These are phyloP conservation scores for Rhododendron henanense DNA, from an alignment of 148 eudicot genomes.

Conservation along the genomic window DNA sequence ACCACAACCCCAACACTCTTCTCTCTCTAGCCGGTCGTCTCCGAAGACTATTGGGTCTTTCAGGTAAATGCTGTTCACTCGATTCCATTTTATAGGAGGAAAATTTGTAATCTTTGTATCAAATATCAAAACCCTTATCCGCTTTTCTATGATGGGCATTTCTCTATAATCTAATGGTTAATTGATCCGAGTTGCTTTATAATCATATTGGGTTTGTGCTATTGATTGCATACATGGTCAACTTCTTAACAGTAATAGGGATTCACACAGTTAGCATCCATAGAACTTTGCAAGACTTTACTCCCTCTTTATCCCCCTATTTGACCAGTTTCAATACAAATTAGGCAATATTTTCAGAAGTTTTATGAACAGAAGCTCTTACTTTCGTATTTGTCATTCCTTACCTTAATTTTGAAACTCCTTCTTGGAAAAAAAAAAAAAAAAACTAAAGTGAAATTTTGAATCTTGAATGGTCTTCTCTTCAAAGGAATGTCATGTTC, in stretches of 20 bases:
- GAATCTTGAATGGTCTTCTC: neutral
- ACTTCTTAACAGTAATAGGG: neutral
- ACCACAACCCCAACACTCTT: neutral
- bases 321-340: neutral
- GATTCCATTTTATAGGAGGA: neutral
- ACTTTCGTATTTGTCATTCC: neutral
- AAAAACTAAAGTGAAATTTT: neutral
- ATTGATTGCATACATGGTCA: neutral
- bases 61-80: slow-evolving; percentile 2
- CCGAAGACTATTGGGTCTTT: too few species aligned
- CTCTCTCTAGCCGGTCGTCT: neutral
- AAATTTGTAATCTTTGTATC: neutral
- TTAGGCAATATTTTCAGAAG: neutral
- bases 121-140: neutral
- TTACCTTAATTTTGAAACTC: neutral
- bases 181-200: neutral
- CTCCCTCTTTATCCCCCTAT: neutral
- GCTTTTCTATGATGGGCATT: neutral
- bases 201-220: neutral
- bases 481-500: neutral
- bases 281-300: neutral
- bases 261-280: neutral
- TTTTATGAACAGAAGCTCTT: neutral
- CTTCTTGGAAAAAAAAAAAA: neutral
- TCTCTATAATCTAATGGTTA: neutral